Evolutionary conservation across 2,329 filamentous ascomycete species (phyloP).

Genomic region (Ceratocystis papillata): DNA sequence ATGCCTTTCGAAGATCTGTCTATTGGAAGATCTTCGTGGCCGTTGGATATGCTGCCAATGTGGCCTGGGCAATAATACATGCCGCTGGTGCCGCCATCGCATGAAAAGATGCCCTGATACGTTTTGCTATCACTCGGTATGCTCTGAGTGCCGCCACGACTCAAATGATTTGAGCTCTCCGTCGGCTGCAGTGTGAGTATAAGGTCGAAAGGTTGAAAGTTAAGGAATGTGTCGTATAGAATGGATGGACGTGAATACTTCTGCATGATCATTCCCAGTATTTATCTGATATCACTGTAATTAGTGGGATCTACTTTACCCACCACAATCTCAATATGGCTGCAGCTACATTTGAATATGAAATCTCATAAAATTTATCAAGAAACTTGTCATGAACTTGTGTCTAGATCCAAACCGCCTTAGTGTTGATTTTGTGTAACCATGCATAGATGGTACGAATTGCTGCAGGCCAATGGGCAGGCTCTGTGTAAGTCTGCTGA

Average conservation of each 20-base stretch:
- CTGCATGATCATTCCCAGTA: not conserved
- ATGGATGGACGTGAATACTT: not conserved
- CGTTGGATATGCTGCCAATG: conserved; percentile 44
- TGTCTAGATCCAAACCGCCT: not conserved
- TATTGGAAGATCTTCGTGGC: conserved; percentile 39
- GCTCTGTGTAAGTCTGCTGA: conserved; percentile 6
- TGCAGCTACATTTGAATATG: not conserved
- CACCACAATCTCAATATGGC: not conserved
- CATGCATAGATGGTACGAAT: not conserved
- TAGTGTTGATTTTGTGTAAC: not conserved
- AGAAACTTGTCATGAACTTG: not conserved
- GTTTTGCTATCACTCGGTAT: conserved; percentile 44
- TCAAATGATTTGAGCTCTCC: not conserved
- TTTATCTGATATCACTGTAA: not conserved
- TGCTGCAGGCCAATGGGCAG: not conserved
- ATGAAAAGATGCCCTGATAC: conserved; percentile 40
- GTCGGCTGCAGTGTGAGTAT: not conserved
- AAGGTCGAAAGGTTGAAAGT: not conserved
- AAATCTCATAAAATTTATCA: not conserved
- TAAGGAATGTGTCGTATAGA: not conserved
- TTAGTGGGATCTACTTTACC: not conserved
- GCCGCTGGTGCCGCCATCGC: conserved; percentile 38
- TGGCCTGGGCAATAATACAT: conserved; percentile 37
- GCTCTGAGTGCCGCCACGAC: conserved; percentile 36
- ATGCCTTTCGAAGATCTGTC: conserved; percentile 41